These are phyloP conservation scores for Suhomyces xylopsoci DNA, from an alignment of 805 yeast species.

Conservation along the genomic window DNA sequence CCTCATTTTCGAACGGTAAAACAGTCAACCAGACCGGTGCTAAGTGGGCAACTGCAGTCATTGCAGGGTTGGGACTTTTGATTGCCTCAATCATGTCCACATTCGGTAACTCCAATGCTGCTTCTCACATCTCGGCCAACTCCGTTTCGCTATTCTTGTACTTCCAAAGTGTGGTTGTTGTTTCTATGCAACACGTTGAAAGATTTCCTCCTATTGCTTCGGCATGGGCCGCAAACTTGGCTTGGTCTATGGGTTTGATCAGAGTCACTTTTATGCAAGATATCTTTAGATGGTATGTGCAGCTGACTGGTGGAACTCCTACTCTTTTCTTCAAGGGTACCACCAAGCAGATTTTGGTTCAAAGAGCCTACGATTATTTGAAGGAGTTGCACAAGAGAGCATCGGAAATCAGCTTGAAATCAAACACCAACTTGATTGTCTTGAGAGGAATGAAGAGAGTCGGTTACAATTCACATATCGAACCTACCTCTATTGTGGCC, in stretches of 20 bases:
- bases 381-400: constrained; percentile 27
- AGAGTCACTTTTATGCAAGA: constrained; percentile 77
- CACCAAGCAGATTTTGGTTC: constrained; percentile 69
- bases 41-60: constrained; percentile 90
- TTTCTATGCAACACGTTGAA: constrained; percentile 81
- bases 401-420: constrained; percentile 39
- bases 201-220: constrained; percentile 89
- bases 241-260: constrained; percentile 94
- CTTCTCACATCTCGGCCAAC: constrained; percentile 84
- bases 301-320: constrained; percentile 87
- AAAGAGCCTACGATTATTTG: constrained; percentile 50
- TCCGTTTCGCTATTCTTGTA: constrained; percentile 80
- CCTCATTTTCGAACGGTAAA: constrained; percentile 71
- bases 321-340: constrained; percentile 59
- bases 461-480: constrained; percentile 74
- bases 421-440: constrained; percentile 57
- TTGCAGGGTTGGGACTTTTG: constrained; percentile 84
- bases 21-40: constrained; percentile 62
- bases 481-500: constrained; percentile 75
- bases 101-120: constrained; percentile 84
- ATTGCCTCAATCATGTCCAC: constrained; percentile 80
- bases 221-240: constrained; percentile 88
- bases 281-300: constrained; percentile 80
- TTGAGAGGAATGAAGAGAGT: constrained; percentile 85
- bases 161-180: constrained; percentile 84